A percentile compares a stretch with the other conserved stretches of the same genome.
These are phyloP conservation scores for Picochlorum sp. DNA, from an alignment of 139 green algal genomes.

Conservation along the genomic window DNA sequence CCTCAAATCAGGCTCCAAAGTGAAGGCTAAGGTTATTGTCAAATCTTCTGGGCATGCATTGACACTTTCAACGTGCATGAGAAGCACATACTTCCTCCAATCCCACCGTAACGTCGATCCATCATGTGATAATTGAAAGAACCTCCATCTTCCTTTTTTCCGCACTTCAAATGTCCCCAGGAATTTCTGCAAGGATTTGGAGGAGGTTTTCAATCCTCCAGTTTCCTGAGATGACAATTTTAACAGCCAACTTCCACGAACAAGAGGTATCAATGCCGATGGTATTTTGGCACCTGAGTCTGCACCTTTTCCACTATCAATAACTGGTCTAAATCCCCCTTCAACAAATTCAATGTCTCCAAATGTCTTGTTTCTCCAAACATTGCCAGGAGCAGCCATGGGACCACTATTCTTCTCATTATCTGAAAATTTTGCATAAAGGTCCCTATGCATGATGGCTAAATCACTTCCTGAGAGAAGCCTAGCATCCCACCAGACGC, in stretches of 20 bases:
- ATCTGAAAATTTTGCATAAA: not conserved
- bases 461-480: conserved; percentile 6
- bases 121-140: conserved; percentile 30
- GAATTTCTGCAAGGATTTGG: not conserved
- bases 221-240: conserved; percentile 9
- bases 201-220: not conserved
- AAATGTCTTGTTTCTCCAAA: not conserved
- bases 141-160: not conserved
- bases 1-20: conserved; percentile 30
- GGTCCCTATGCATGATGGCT: not conserved
- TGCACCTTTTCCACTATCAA: not conserved
- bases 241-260: conserved; percentile 31
- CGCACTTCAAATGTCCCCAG: not conserved
- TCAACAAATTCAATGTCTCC: not conserved
- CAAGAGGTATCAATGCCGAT: conserved; percentile 21
- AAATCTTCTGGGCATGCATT: conserved; percentile 8
- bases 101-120: conserved; percentile 30
- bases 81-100: conserved; percentile 32
- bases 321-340: not conserved
- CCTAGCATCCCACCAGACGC: conserved; percentile 8
- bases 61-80: conserved; percentile 23
- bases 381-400: not conserved
- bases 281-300: conserved; percentile 1
- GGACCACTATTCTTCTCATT: not conserved
- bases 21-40: conserved; percentile 24